Conservation (phyloP, 495 filamentous ascomycete genomes). For the Paragyromitra xinjiangensis region DNA sequence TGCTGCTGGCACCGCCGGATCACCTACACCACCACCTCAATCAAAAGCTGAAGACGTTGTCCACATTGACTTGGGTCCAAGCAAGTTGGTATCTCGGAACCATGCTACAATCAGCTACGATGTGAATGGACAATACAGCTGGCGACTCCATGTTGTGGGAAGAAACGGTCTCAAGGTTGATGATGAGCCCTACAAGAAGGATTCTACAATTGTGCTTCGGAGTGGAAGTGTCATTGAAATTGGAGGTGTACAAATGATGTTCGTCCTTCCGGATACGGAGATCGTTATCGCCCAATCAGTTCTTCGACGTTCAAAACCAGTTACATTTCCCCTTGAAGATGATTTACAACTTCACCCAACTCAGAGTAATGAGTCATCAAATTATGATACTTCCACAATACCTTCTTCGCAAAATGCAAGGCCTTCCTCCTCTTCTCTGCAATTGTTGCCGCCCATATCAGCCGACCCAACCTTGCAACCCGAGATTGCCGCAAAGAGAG, state of each 20-base stretch:
- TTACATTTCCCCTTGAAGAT: slow-evolving; percentile 57
- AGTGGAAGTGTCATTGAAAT: slow-evolving; percentile 92
- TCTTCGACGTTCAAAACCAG: slow-evolving; percentile 64
- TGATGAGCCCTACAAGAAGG: slow-evolving; percentile 71
- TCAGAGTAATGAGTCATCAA: slow-evolving; percentile 49
- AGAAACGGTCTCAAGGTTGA: slow-evolving; percentile 89
- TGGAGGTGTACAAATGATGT: slow-evolving; percentile 95
- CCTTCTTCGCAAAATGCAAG: slow-evolving; percentile 49
- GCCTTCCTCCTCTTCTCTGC: slow-evolving; percentile 50
- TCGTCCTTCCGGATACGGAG: slow-evolving; percentile 76
- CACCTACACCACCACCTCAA: slow-evolving; percentile 55
- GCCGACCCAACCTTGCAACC: slow-evolving; percentile 42
- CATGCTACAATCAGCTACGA: slow-evolving; percentile 90
- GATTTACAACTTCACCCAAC: slow-evolving; percentile 60
- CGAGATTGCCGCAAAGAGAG: slow-evolving; percentile 61
- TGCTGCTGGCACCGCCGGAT: slow-evolving; percentile 40
- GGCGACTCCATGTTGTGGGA: slow-evolving; percentile 86
- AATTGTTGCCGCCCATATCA: slow-evolving; percentile 36
- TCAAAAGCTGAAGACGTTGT: slow-evolving; percentile 62
- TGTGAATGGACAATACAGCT: slow-evolving; percentile 68
- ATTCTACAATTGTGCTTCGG: slow-evolving; percentile 69
- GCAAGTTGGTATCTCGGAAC: slow-evolving; percentile 86
- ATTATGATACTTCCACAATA: slow-evolving; percentile 43
- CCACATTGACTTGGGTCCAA: slow-evolving; percentile 92
- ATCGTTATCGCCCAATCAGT: slow-evolving; percentile 67